Conservation (phyloP, 768 basidiomycete genomes). For the Exidia glandulosa region DNA sequence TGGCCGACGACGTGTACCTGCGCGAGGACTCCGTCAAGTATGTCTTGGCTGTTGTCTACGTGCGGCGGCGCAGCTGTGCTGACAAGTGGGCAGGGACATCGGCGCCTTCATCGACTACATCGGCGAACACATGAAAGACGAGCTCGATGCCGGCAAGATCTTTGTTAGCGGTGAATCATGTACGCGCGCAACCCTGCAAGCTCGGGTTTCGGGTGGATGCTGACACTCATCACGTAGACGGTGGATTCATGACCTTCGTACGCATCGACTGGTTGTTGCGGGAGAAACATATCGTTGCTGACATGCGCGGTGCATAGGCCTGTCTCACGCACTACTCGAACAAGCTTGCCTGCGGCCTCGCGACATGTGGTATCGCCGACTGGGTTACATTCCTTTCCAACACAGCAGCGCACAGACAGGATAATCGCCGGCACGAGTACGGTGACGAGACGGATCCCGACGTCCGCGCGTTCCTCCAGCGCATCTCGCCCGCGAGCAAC, state of each 20-base stretch:
- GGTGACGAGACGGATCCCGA: slow-evolving; percentile 29
- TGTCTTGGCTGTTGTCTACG: not conserved
- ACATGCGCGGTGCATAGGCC: slow-evolving; percentile 19
- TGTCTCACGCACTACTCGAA: slow-evolving; percentile 30
- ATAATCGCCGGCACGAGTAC: slow-evolving; percentile 26
- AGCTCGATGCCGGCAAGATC: slow-evolving; percentile 25
- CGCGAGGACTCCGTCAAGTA: slow-evolving; percentile 34
- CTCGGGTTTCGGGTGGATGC: not conserved
- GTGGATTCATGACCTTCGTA: slow-evolving; percentile 32
- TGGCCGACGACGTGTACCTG: slow-evolving; percentile 30
- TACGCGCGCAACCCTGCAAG: slow-evolving; percentile 7
- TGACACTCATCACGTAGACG: slow-evolving; percentile 21
- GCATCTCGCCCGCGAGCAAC: slow-evolving; percentile 29
- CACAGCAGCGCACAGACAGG: slow-evolving; percentile 26
- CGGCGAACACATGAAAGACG: slow-evolving; percentile 18
- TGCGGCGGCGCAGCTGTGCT: not conserved
- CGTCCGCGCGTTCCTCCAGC: slow-evolving; percentile 26
- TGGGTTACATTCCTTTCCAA: slow-evolving; percentile 32
- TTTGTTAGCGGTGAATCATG: slow-evolving; percentile 34
- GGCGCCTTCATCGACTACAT: slow-evolving; percentile 26
- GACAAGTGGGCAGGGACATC: slow-evolving; percentile 22
- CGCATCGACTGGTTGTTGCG: not conserved
- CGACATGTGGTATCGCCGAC: slow-evolving; percentile 30
- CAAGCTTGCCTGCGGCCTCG: slow-evolving; percentile 29
- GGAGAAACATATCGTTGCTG: not conserved